Evolutionary conservation across 2,329 filamentous ascomycete genomes (phyloP).

Genomic region (Botrytis aclada): DNA sequence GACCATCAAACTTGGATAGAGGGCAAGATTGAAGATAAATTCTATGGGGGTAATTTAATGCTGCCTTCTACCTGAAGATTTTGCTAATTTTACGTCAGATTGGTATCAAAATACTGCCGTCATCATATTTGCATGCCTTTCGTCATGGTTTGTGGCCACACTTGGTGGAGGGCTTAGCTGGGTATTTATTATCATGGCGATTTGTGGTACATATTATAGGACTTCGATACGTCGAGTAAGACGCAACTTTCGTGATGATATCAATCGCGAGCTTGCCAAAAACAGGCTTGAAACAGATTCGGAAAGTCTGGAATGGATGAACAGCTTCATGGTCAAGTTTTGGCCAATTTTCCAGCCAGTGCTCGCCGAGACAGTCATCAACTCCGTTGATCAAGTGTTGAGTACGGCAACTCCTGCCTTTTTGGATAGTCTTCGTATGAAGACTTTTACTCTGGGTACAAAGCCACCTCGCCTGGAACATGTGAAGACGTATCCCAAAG

Average conservation of each 20-base stretch:
- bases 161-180: constrained; percentile 89
- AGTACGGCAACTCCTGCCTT: constrained; percentile 90
- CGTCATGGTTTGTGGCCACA: constrained; percentile 85
- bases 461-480: constrained; percentile 96
- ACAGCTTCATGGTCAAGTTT: constrained; percentile 97
- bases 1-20: constrained; percentile 91
- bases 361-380: constrained; percentile 86
- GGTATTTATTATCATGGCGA: constrained; percentile 89
- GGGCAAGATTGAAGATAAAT: constrained; percentile 77
- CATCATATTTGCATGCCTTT: constrained; percentile 87
- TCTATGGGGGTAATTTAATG: constrained; percentile 69
- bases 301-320: constrained; percentile 97
- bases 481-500: constrained; percentile 96
- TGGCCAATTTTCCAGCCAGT: constrained; percentile 99
- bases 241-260: constrained; percentile 92
- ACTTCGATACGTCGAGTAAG: constrained; percentile 91
- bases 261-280: constrained; percentile 84
- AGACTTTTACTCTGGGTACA: constrained; percentile 87
- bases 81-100: constrained; percentile 51
- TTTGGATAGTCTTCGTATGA: constrained; percentile 88
- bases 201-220: constrained; percentile 92
- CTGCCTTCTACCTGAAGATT: constrained; percentile 10
- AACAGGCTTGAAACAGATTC: constrained; percentile 83
- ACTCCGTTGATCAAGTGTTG: constrained; percentile 91
- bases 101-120: constrained; percentile 98